Conservation (phyloP, 768 basidiomycete species). For the Rhodotorula babjevae region DNA sequence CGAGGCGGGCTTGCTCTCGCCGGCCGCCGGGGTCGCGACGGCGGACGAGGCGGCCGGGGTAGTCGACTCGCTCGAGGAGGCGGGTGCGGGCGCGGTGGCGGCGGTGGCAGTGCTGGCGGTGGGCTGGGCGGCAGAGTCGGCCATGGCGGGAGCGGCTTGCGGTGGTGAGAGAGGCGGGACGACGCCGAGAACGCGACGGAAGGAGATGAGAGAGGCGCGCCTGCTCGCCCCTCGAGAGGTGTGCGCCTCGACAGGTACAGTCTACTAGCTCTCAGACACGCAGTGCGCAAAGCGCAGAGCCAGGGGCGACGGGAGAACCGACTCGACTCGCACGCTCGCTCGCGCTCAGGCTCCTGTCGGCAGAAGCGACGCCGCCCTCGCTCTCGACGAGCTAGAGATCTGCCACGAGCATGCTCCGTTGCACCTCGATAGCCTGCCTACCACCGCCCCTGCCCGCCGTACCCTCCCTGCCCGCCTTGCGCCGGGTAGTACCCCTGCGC, state of each 20-base stretch:
- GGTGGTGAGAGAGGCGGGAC: background rate
- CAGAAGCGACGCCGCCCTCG: too few relatives aligned
- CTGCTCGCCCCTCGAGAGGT: too few relatives aligned
- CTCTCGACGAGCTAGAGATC: too few relatives aligned
- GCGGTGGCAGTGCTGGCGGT: slow-evolving; percentile 1
- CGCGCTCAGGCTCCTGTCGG: too few relatives aligned
- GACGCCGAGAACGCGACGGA: background rate
- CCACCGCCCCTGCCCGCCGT: slow-evolving; percentile 9
- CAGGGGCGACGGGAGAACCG: too few relatives aligned
- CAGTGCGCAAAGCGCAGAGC: too few relatives aligned
- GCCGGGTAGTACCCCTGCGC: background rate
- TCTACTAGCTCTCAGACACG: too few relatives aligned
- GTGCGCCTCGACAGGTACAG: too few relatives aligned
- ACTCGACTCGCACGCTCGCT: too few relatives aligned
- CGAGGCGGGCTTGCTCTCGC: background rate
- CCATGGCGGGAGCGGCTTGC: background rate
- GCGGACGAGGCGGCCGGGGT: background rate
- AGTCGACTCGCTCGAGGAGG: background rate
- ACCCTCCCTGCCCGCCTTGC: background rate
- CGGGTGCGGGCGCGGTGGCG: background rate
- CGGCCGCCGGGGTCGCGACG: background rate
- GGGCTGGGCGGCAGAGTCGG: slow-evolving; percentile 4
- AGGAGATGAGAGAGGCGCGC: too few relatives aligned
- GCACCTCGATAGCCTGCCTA: background rate
- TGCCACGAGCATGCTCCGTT: too few relatives aligned